Base-by-base conservation (phyloP, 179 eudicot genomes). In the Camellia oleifera region DNA sequence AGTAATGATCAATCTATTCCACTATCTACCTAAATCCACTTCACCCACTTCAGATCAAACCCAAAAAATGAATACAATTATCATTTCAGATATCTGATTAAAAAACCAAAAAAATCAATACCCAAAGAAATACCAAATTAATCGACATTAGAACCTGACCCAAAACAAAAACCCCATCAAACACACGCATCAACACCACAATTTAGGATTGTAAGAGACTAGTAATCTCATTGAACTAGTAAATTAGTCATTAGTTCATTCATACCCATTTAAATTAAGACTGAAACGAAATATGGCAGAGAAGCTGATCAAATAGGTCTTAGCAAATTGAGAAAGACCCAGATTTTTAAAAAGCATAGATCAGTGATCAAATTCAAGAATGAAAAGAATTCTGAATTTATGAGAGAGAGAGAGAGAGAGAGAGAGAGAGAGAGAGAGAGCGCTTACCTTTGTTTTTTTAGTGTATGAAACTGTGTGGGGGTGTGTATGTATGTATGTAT, bases 311-410 rank as follows among this genome's bases (percentile, higher is more conserved):
- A 14, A 56, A 69, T 4, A 44, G 20, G 8, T 15, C 7, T 7
- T 42, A 45, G 7, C 57, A 70, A 70, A 70, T 7, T 70, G n/a
- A 70, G 32, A 32, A 70, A 70, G 57, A 70, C 56, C 57, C 74
- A 70, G 74, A 70, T 70, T 70, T 14, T n/a, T 26, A 2, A 70
- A 70, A 48, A 48, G 52, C 52, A 48, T 48, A 48, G 52, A 48
- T 48, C 7, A 48, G 52, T 48, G 52, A 48, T 48, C 5, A 48
- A 48, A 48, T 48, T 48, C 52, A 48, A 48, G 52, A 48, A 48
- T 48, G 7, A 48, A 48, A 48, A 32, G 40, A 32, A 32, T 32
- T 32, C 40, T 32, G 40, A 32, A 32, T 32, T 32, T 32, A 32
- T 32, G 40, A 32, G 40, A 32, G 40, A 32, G 40, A 32, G 2